Evolutionary conservation across 352 stramenopile genomes (phyloP).

Genomic region (Plasmopara muralis): DNA sequence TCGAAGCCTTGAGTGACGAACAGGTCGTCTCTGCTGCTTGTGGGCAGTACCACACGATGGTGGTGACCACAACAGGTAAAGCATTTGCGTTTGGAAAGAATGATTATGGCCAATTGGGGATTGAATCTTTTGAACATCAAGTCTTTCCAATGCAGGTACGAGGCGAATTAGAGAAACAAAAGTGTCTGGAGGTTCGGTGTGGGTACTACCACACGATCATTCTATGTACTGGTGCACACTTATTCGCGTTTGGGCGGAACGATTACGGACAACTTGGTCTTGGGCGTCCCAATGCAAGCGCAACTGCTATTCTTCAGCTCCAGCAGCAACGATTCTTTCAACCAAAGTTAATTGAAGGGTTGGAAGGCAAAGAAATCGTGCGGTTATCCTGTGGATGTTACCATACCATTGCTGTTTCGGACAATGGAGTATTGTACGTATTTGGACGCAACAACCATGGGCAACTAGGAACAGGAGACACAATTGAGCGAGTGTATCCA

Average conservation of each 20-base stretch:
- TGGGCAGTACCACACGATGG: constrained; percentile 89
- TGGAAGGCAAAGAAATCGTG: constrained; percentile 81
- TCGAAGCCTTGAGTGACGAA: constrained; percentile 59
- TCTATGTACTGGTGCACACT: constrained; percentile 49
- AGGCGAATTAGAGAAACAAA: constrained; percentile 53
- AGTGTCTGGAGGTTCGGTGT: constrained; percentile 73
- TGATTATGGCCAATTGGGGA: constrained; percentile 89
- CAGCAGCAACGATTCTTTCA: constrained; percentile 62
- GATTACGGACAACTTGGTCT: constrained; percentile 92
- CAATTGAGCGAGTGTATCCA: constrained; percentile 78
- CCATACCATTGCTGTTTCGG: constrained; percentile 81
- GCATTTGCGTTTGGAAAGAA: constrained; percentile 90
- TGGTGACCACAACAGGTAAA: constrained; percentile 57
- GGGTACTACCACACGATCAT: constrained; percentile 92
- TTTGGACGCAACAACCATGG: constrained; percentile 94
- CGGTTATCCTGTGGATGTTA: constrained; percentile 88
- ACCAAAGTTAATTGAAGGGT: constrained; percentile 51
- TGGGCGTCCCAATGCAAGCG: constrained; percentile 32
- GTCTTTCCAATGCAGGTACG: constrained; percentile 45
- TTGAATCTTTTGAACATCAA: constrained; percentile 72
- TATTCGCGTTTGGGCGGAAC: constrained; percentile 89
- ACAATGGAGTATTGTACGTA: constrained; percentile 89
- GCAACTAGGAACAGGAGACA: constrained; percentile 89
- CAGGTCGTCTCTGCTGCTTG: constrained; percentile 76
- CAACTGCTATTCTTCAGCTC: constrained; percentile 46